Evolutionary conservation across 192 early-diverging fungal species (phyloP).

Genomic region (Linnemannia zychae): DNA sequence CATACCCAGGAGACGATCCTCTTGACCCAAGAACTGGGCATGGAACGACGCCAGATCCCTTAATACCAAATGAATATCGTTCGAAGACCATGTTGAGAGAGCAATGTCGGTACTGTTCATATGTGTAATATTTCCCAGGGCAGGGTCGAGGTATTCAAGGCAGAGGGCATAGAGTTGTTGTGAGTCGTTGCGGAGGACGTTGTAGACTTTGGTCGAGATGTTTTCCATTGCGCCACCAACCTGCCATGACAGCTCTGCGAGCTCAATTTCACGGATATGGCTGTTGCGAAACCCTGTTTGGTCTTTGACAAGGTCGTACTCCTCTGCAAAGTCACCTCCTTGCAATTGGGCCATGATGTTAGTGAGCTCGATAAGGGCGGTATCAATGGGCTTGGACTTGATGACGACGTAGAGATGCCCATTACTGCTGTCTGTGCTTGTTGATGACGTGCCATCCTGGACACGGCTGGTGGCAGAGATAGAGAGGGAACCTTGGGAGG

Average conservation of each 20-base stretch:
- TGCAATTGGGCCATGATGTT: slow-evolving; percentile 57
- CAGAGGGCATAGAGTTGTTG: slow-evolving; percentile 53
- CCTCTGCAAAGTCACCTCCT: slow-evolving; percentile 43
- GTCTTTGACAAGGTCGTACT: slow-evolving; percentile 53
- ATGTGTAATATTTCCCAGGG: slow-evolving; percentile 34
- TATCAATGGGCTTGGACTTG: slow-evolving; percentile 56
- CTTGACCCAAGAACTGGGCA: slow-evolving; percentile 49
- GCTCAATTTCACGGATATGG: slow-evolving; percentile 50
- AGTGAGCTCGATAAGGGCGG: slow-evolving; percentile 51
- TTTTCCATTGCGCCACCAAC: slow-evolving; percentile 38
- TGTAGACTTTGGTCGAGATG: slow-evolving; percentile 55
- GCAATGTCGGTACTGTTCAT: slow-evolving; percentile 49
- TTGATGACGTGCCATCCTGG: background rate
- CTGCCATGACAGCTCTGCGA: slow-evolving; percentile 45
- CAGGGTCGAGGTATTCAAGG: slow-evolving; percentile 43
- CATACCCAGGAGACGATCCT: slow-evolving; percentile 28
- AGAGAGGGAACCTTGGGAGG: background rate
- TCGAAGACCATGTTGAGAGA: slow-evolving; percentile 22
- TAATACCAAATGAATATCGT: slow-evolving; percentile 38
- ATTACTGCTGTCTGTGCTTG: background rate
- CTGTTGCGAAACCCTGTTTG: slow-evolving; percentile 50
- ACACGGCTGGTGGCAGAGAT: slow-evolving; percentile 13
- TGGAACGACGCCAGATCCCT: slow-evolving; percentile 45
- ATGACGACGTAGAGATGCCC: slow-evolving; percentile 47
- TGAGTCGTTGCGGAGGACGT: slow-evolving; percentile 47